phyloP scores from a whole-genome alignment of 257 asterid genomes.

The Haberlea rhodopensis region DNA sequence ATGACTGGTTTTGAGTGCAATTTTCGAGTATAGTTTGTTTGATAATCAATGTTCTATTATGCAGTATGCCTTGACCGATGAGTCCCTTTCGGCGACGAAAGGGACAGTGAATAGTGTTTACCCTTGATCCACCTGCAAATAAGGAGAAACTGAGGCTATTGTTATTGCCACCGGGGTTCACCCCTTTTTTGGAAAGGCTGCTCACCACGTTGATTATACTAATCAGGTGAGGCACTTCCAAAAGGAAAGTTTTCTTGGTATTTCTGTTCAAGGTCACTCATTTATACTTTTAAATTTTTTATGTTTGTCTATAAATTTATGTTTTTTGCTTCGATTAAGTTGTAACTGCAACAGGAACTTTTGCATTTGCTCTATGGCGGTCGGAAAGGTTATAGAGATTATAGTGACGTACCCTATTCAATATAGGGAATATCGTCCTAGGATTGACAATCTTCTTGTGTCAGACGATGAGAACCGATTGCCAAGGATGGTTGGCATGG shows the following conservation, averaged over 20 bases:
- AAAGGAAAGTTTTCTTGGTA: slow-evolving; percentile 58
- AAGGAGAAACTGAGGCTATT: slow-evolving; percentile 88
- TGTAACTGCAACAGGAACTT: slow-evolving; percentile 90
- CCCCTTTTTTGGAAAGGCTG: slow-evolving; percentile 95
- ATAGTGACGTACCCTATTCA: slow-evolving; percentile 96
- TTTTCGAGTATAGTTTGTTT: neutral
- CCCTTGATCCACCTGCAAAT: slow-evolving; percentile 97
- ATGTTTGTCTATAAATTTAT: slow-evolving; percentile 10
- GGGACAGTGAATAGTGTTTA: slow-evolving; percentile 93
- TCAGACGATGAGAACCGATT: slow-evolving; percentile 94
- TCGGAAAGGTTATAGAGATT: too few relatives aligned
- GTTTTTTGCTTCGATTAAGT: slow-evolving; percentile 44
- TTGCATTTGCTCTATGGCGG: too few relatives aligned
- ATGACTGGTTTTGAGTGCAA: slow-evolving; percentile 10
- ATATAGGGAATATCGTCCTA: slow-evolving; percentile 80
- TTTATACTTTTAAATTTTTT: neutral
- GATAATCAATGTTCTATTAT: slow-evolving; percentile 21
- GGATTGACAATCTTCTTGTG: slow-evolving; percentile 95
- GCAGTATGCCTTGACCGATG: slow-evolving; percentile 97
- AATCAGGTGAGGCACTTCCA: slow-evolving; percentile 97
- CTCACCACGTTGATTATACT: slow-evolving; percentile 89
- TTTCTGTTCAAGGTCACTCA: neutral
- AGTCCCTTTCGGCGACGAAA: slow-evolving; percentile 91
- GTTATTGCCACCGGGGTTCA: slow-evolving; percentile 96
- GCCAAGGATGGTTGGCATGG: too few relatives aligned